These are phyloP conservation scores for Coemansia asiatica DNA, from an alignment of 192 early-diverging fungal species.

Conservation along the genomic window DNA sequence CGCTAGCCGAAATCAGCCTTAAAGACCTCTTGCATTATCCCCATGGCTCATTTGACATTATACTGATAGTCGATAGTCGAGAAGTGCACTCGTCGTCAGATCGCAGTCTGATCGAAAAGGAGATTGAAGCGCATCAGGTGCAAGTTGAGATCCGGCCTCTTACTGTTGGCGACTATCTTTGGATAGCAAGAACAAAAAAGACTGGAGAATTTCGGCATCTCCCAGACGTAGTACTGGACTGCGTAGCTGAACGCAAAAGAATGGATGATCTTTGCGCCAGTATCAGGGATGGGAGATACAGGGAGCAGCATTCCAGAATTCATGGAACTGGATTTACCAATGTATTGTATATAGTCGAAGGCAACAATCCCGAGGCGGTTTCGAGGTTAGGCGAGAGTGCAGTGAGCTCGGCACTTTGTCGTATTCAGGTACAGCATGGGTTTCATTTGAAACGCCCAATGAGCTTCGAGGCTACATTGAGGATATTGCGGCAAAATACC, in stretches of 20 bases:
- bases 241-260: conserved; percentile 90
- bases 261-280: conserved; percentile 88
- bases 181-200: conserved; percentile 68
- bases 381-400: conserved; percentile 62
- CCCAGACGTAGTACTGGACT: conserved; percentile 77
- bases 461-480: conserved; percentile 77
- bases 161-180: conserved; percentile 85
- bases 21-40: conserved; percentile 31
- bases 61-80: conserved; percentile 78
- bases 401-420: conserved; percentile 71
- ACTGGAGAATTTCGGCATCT: conserved; percentile 23
- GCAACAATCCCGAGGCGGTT: conserved; percentile 64
- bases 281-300: conserved; percentile 91
- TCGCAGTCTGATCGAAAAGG: conserved; percentile 69
- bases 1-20: conserved; percentile 18
- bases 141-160: conserved; percentile 61
- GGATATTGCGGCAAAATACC: conserved; percentile 71
- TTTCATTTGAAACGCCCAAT: conserved; percentile 81
- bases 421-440: conserved; percentile 73
- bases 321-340: conserved; percentile 66
- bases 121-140: conserved; percentile 63
- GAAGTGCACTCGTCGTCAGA: conserved; percentile 72
- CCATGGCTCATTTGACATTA: conserved; percentile 50
- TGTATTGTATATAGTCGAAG: conserved; percentile 88
- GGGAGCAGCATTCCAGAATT: conserved; percentile 90